These are phyloP conservation scores for Exophiala alcalophila DNA, from an alignment of 2,329 filamentous ascomycete genomes.

Conservation along the genomic window DNA sequence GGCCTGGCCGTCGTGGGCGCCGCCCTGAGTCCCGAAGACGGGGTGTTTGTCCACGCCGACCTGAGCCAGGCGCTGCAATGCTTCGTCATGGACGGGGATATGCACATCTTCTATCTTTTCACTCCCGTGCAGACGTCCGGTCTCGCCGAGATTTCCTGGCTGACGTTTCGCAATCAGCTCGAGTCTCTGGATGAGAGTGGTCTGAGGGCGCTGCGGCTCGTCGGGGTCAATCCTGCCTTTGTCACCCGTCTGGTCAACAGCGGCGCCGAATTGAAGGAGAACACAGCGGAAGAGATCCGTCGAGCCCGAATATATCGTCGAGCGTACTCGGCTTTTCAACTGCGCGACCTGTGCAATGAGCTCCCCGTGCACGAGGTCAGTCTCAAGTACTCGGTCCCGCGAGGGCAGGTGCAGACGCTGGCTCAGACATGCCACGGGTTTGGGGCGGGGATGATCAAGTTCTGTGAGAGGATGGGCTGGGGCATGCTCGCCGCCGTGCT, in stretches of 20 bases:
- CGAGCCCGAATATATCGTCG: slow-evolving; percentile 64
- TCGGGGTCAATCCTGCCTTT: slow-evolving; percentile 65
- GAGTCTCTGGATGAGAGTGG: slow-evolving; percentile 69
- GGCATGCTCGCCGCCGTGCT: slow-evolving; percentile 67
- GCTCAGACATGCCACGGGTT: slow-evolving; percentile 75
- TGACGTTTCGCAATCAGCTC: slow-evolving; percentile 67
- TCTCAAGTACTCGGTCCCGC: slow-evolving; percentile 66
- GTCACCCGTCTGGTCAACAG: slow-evolving; percentile 67
- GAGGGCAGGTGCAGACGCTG: slow-evolving; percentile 68
- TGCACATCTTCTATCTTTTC: slow-evolving; percentile 76
- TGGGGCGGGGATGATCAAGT: slow-evolving; percentile 74
- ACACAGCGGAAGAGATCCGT: slow-evolving; percentile 59
- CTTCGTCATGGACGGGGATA: slow-evolving; percentile 77
- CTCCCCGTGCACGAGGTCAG: slow-evolving; percentile 67
- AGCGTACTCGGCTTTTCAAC: slow-evolving; percentile 71
- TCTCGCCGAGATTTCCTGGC: slow-evolving; percentile 63
- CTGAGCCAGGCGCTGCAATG: slow-evolving; percentile 64
- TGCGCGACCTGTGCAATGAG: slow-evolving; percentile 77
- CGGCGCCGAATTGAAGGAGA: slow-evolving; percentile 59
- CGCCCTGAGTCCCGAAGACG: slow-evolving; percentile 70
- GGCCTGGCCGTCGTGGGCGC: slow-evolving; percentile 71
- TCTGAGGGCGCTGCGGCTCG: slow-evolving; percentile 63
- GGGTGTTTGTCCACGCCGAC: slow-evolving; percentile 69
- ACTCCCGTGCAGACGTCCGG: slow-evolving; percentile 62
- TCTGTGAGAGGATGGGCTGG: slow-evolving; percentile 65